Evolutionary conservation across 2,329 filamentous ascomycete genomes (phyloP), one percentile per base, ranked within the genome.

Genomic region (Nothomitra cinnamomea): DNA sequence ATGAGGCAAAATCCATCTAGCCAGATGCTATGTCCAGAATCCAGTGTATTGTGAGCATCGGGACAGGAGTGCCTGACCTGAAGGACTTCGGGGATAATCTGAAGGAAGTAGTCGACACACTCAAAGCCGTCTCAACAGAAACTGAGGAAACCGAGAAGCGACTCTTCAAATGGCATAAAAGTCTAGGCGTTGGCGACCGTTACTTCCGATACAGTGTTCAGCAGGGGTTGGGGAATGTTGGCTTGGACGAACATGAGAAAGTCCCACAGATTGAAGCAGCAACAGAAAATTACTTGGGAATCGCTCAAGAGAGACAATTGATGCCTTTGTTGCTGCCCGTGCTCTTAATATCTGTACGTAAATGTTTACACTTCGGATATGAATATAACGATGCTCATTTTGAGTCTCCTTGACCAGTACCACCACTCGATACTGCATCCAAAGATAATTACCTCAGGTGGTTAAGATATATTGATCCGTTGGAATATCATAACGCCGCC

Each of bases 11-110:
- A n/a, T 43, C 36, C 8, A 53, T 53, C 35, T 42, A 25, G 36
- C 2, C 28, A 43, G 22, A 36, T 43, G 38, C 38, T 40, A 88
- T 95, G 53, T 78, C 96, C 1, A 89, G 90, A 1, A 85, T 95
- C 0, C 45, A 49, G 15, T 49, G 45, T 49, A 28, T 53, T 53
- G 52, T 53, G 42, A 53, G 52, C 42, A 53, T 53, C 25, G 52
- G 52, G 22, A 53, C 52, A 17, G 52, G 52, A 28, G 19, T 40
- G 17, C 38, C 28, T 12, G 21, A 36, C 21, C 15, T 53, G 1
- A 36, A n/a, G 41, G 17, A 43, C 3, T 53, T 53, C 32, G 38
- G 38, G 25, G 24, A 49, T 49, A 35, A 49, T 49, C 1, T 49
- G 45, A 49, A 49, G n/a, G 45, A 35, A 19, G 45, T 49, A 2